A percentile compares a stretch with the other conserved stretches of the same genome.
These are phyloP conservation scores for Pyricularia grisea DNA, from an alignment of 2,329 filamentous ascomycete genomes.

Conservation along the genomic window DNA sequence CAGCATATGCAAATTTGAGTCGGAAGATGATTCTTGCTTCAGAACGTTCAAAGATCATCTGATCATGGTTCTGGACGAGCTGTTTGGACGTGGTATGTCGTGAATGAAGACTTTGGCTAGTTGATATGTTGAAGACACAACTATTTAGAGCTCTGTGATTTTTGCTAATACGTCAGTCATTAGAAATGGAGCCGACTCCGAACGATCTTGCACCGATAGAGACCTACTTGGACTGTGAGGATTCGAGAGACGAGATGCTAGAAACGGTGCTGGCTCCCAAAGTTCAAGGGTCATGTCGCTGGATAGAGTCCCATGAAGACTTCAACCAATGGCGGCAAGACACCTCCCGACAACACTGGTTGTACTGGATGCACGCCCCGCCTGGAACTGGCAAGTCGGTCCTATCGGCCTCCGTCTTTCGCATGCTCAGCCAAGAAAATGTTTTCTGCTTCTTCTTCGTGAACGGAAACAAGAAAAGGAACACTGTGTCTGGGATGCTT, in stretches of 20 bases:
- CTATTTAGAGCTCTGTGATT: background rate
- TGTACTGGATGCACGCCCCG: conserved; percentile 1
- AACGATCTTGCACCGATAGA: background rate
- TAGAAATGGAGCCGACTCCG: background rate
- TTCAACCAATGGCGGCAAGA: conserved; percentile 11
- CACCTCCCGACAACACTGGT: background rate
- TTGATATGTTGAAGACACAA: background rate
- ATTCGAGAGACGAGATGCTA: background rate
- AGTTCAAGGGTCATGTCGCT: conserved; percentile 14
- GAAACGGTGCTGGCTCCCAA: conserved; percentile 7
- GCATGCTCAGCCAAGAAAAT: background rate
- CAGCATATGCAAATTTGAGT: conserved; percentile 24
- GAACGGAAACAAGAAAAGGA: background rate
- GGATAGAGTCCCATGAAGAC: conserved; percentile 9
- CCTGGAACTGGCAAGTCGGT: conserved; percentile 4
- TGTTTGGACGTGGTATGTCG: background rate
- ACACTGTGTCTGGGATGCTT: conserved; percentile 8
- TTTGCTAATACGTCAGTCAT: background rate
- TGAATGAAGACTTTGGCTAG: no score
- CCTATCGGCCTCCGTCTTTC: background rate
- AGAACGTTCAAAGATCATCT: background rate
- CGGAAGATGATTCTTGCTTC: no score
- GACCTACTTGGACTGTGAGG: conserved; percentile 2
- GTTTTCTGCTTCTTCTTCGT: conserved; percentile 1
- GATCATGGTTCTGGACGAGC: background rate